Percentiles rank a stretch among this genome's conserved stretches.
Conservation (phyloP, 768 basidiomycete genomes). For the Pisolithus albus region DNA sequence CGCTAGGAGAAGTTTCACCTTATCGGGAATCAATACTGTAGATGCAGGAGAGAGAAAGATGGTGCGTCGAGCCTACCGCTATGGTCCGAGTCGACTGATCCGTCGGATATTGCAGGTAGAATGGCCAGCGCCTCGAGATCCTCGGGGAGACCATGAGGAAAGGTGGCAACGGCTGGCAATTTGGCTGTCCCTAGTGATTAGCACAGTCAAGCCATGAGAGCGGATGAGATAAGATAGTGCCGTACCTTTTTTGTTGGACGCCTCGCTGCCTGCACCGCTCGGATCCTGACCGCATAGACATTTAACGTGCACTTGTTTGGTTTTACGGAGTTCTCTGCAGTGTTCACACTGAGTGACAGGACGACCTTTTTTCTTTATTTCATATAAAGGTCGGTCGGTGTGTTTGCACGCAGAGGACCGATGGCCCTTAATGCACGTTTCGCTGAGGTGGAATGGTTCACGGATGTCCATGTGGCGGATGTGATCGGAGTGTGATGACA, state of each 20-base stretch:
- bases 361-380: constrained; percentile 63
- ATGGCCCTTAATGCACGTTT: constrained; percentile 93
- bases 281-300: constrained; percentile 40
- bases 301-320: constrained; percentile 40
- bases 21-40: constrained; percentile 39
- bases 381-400: constrained; percentile 80
- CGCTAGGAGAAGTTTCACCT: constrained; percentile 40
- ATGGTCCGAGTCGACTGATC: constrained; percentile 55
- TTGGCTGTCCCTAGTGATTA: constrained; percentile 43
- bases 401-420: constrained; percentile 86
- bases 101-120: constrained; percentile 36
- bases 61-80: constrained; percentile 54
- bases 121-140: constrained; percentile 50
- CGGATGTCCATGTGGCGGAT: constrained; percentile 2
- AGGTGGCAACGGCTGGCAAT: constrained; percentile 66
- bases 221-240: constrained; percentile 13
- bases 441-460: constrained; percentile 39
- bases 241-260: constrained; percentile 59
- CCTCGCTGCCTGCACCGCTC: constrained; percentile 10
- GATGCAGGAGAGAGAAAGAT: constrained; percentile 31
- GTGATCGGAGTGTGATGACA: constrained; percentile 19
- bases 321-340: constrained; percentile 42
- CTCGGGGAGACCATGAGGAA: constrained; percentile 70
- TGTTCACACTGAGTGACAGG: constrained; percentile 50
- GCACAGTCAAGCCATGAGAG: constrained; percentile 39